Percentiles rank a stretch among this genome's conserved stretches.
Conservation (phyloP, 2,329 filamentous ascomycete species). For the Hirsutella minnesotensis region DNA sequence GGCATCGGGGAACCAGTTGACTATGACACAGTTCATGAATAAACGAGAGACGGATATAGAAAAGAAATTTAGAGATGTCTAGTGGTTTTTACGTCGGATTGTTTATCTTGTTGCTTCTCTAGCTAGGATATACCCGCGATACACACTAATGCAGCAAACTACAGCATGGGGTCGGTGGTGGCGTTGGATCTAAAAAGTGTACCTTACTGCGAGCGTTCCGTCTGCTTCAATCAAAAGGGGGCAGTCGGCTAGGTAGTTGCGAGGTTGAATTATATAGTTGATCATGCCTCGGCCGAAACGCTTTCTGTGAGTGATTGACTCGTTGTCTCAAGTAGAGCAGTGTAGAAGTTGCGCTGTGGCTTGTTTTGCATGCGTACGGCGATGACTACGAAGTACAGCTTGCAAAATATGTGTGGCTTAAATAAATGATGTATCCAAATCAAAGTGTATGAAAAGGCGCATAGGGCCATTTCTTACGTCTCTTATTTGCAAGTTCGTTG, state of each 20-base stretch:
- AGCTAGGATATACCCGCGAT: not conserved
- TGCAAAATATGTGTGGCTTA: too few relatives aligned
- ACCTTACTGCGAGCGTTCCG: not conserved
- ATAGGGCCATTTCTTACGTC: too few relatives aligned
- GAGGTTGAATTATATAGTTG: not conserved
- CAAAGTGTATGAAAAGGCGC: too few relatives aligned
- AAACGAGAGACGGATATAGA: not conserved
- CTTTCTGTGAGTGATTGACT: too few relatives aligned
- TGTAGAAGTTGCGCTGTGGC: too few relatives aligned
- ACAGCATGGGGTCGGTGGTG: constrained; percentile 1
- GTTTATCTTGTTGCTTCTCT: not conserved
- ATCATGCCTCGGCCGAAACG: too few relatives aligned
- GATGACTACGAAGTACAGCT: too few relatives aligned
- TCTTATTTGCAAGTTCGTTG: too few relatives aligned
- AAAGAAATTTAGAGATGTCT: not conserved
- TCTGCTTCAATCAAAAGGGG: not conserved
- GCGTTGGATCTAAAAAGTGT: not conserved
- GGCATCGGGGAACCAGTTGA: constrained; percentile 8
- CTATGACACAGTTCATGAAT: constrained; percentile 9
- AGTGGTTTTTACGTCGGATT: not conserved
- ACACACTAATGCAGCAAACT: not conserved
- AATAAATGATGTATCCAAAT: too few relatives aligned
- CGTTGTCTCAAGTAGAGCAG: too few relatives aligned
- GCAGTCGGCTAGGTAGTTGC: not conserved
- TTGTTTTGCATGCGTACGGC: too few relatives aligned